phyloP scores from a whole-genome alignment of 1,139 yeast species.

The Tardiomyces depauwii region DNA sequence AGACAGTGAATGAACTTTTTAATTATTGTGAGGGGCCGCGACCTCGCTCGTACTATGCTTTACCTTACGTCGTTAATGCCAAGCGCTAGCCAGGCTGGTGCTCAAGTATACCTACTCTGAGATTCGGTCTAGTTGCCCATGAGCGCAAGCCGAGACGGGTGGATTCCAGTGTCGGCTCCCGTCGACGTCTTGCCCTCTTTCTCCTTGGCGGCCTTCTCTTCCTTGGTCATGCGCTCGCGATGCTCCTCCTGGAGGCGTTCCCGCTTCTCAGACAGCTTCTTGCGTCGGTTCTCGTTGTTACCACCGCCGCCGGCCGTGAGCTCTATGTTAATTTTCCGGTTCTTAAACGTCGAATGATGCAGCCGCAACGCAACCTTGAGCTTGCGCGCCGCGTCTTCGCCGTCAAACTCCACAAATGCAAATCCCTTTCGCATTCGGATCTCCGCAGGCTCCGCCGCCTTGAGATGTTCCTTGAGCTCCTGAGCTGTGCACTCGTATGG shows the following conservation, averaged over 20 bases:
- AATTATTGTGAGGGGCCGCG: no score
- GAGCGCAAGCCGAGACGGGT: slow-evolving; percentile 15
- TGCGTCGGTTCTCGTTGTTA: slow-evolving; percentile 56
- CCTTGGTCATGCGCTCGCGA: slow-evolving; percentile 20
- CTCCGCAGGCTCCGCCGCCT: slow-evolving; percentile 57
- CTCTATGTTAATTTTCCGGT: slow-evolving; percentile 83
- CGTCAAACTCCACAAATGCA: slow-evolving; percentile 81
- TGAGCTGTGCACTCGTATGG: slow-evolving; percentile 60
- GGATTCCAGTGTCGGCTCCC: slow-evolving; percentile 6
- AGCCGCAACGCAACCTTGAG: slow-evolving; percentile 63
- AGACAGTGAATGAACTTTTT: slow-evolving; percentile 2
- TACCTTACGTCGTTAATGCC: no score
- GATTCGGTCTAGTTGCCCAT: no score
- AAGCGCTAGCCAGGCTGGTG: no score
- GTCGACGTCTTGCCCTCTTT: background rate
- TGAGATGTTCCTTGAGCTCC: slow-evolving; percentile 64
- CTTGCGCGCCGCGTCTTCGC: slow-evolving; percentile 56
- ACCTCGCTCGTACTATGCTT: no score
- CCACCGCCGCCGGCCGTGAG: slow-evolving; percentile 99
- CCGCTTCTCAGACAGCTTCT: slow-evolving; percentile 70
- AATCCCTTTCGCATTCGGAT: slow-evolving; percentile 78
- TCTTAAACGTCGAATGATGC: slow-evolving; percentile 62
- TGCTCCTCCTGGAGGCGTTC: slow-evolving; percentile 60
- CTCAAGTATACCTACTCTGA: no score
- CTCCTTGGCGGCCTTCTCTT: slow-evolving; percentile 1